phyloP scores from a whole-genome alignment of 73 alveolate genomes.

The Breviolum minutum region DNA sequence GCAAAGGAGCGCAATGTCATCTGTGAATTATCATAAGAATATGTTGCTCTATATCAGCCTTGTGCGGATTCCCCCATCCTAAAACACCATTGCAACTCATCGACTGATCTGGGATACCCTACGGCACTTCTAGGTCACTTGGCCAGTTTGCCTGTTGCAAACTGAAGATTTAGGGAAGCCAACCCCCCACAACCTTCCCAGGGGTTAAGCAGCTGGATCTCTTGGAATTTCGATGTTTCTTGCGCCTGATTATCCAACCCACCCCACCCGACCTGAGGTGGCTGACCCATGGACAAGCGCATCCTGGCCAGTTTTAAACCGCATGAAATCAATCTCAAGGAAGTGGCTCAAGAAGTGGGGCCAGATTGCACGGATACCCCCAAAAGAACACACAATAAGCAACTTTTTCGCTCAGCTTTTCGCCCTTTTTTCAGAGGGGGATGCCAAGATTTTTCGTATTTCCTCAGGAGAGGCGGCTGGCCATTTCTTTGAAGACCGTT shows the following conservation, averaged over 20 bases:
- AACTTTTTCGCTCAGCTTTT: too few relatives aligned
- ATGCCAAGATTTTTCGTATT: too few relatives aligned
- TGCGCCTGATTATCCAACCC: neutral
- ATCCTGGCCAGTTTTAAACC: neutral
- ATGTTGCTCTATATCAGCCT: neutral
- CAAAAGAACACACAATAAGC: too few relatives aligned
- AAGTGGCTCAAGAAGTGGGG: too few relatives aligned
- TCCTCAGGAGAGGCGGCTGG: constrained; percentile 86
- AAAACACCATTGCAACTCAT: neutral
- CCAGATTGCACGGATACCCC: too few relatives aligned
- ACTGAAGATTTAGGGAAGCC: too few relatives aligned
- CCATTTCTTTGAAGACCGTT: constrained; percentile 84
- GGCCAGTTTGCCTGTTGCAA: constrained; percentile 57
- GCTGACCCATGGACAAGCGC: neutral
- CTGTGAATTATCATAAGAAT: too few relatives aligned
- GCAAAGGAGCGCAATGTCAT: too few relatives aligned
- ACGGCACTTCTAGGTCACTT: constrained; percentile 42
- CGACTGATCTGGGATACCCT: constrained; percentile 8
- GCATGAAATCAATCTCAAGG: too few relatives aligned
- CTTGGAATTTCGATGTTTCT: neutral
- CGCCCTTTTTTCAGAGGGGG: too few relatives aligned
- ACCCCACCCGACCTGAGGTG: neutral
- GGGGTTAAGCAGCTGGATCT: neutral
- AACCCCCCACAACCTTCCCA: neutral
- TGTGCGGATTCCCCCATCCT: neutral